Conservation (phyloP, 768 basidiomycete species). For the Termitomyces sp. region DNA sequence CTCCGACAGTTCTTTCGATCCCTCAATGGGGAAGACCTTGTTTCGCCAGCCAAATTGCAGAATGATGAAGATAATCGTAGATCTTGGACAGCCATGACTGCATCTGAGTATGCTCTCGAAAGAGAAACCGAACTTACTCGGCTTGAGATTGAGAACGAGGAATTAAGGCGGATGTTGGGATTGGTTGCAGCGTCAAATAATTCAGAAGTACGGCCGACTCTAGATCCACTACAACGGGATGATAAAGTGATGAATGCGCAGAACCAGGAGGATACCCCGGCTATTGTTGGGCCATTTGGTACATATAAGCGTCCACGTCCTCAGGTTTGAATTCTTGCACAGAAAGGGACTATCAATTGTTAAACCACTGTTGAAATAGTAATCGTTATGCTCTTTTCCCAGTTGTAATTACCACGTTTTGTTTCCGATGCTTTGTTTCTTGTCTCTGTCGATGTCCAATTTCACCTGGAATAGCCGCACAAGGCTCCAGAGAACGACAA, state of each 20-base stretch:
- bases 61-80: slow-evolving; percentile 32
- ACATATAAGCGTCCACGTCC: slow-evolving; percentile 31
- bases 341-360: neutral
- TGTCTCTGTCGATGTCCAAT: neutral
- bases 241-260: slow-evolving; percentile 18
- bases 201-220: slow-evolving; percentile 13
- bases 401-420: neutral
- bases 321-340: slow-evolving; percentile 13
- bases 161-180: slow-evolving; percentile 68
- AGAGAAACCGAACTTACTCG: slow-evolving; percentile 87
- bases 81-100: slow-evolving; percentile 30
- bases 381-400: neutral
- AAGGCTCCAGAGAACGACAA: neutral
- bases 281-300: slow-evolving; percentile 35
- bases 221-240: slow-evolving; percentile 18
- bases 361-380: neutral
- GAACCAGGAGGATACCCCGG: slow-evolving; percentile 4
- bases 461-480: neutral
- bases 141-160: slow-evolving; percentile 82
- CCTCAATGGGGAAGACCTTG: slow-evolving; percentile 58
- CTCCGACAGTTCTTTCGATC: slow-evolving; percentile 67
- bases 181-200: slow-evolving; percentile 28
- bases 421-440: neutral
- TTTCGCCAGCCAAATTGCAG: slow-evolving; percentile 16
- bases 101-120: slow-evolving; percentile 76